Conservation (phyloP, 73 alveolate species). For the Blepharisma japonicum region DNA sequence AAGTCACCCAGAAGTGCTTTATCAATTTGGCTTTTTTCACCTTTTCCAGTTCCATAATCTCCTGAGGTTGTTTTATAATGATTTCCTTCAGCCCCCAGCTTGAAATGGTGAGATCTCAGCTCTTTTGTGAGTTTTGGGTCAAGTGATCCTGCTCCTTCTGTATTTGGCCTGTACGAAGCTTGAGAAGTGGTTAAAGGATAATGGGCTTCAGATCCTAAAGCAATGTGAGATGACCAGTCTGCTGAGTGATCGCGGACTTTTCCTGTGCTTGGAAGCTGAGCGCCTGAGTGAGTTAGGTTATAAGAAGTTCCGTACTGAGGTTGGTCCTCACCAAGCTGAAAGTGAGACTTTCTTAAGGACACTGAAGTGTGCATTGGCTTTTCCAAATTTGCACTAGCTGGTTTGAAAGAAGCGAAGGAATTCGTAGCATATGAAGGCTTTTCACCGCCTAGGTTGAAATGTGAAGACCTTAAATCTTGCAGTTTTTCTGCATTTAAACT, state of each 20-base stretch:
- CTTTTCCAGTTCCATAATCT: neutral
- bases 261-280: neutral
- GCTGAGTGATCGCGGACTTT: neutral
- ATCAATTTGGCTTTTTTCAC: slow-evolving; percentile 9
- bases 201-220: neutral
- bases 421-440: neutral
- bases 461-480: slow-evolving; percentile 25
- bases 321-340: neutral
- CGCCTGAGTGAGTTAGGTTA: neutral
- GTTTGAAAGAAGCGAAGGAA: neutral
- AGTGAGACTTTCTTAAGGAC: neutral
- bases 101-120: slow-evolving; percentile 15
- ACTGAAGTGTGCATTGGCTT: neutral
- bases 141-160: neutral
- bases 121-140: slow-evolving; percentile 27
- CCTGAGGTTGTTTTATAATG: slow-evolving; percentile 10
- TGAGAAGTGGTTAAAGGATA: neutral
- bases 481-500: neutral
- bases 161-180: neutral
- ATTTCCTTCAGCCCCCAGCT: neutral
- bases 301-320: neutral
- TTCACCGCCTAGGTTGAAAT: neutral
- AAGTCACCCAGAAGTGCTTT: neutral
- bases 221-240: neutral
- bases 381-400: neutral